Percentiles rank a stretch among this genome's conserved stretches.
These are phyloP conservation scores for Boletus barrowsii DNA, from an alignment of 768 basidiomycete species.

Conservation along the genomic window DNA sequence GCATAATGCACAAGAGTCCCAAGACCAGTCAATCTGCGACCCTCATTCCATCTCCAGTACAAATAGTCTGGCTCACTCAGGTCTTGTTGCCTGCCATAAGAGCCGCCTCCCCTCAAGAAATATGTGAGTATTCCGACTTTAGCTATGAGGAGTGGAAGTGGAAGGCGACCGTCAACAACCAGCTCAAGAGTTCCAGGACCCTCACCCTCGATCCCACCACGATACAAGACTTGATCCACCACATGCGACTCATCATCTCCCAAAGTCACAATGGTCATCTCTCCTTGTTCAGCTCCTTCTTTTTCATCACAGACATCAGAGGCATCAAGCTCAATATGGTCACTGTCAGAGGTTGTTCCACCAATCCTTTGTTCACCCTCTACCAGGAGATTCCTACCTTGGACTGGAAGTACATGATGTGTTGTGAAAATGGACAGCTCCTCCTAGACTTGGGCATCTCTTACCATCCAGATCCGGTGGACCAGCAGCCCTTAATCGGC, in stretches of 20 bases:
- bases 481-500: neutral
- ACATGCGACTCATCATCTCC: neutral
- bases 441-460: conserved; percentile 10
- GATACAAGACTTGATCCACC: neutral
- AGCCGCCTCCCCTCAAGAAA: conserved; percentile 1
- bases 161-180: conserved; percentile 8
- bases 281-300: conserved; percentile 11
- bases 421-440: conserved; percentile 1
- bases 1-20: conserved; percentile 4
- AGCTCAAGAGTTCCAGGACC: conserved; percentile 1
- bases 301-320: conserved; percentile 11
- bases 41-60: neutral
- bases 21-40: neutral
- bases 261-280: neutral
- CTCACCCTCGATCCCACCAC: conserved; percentile 2
- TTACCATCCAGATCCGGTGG: conserved; percentile 1
- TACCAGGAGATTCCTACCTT: conserved; percentile 9
- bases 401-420: conserved; percentile 14
- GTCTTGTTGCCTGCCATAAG: conserved; percentile 6
- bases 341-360: conserved; percentile 1
- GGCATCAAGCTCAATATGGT: conserved; percentile 13
- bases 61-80: conserved; percentile 1
- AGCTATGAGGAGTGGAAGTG: conserved; percentile 13
- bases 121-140: conserved; percentile 2
- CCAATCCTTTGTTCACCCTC: conserved; percentile 2